Base-by-base conservation (phyloP, 768 basidiomycete genomes). In the Russula ochroleuca region DNA sequence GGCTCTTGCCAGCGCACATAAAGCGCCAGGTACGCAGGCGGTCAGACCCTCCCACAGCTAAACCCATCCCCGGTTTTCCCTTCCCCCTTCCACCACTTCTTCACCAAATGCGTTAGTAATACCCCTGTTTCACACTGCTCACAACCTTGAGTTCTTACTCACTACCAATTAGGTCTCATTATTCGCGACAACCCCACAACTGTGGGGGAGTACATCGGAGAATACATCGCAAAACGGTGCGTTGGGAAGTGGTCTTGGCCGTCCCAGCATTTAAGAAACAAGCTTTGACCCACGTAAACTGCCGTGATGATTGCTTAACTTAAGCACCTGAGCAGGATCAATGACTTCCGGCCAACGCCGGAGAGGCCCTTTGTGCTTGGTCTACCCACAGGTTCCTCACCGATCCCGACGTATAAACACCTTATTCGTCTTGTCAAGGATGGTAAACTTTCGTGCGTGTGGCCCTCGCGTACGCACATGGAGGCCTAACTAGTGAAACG, bases 341-440 rank as follows among this genome's bases (percentile, higher is more conserved):
- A 86, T 70, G 85, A 89, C 60, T 94, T 91, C 70, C 79, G 75
- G 0, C 90, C 93, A 9, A 89, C 88, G 0, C 72, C 83, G 1
- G 83, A 87, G 52, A 82, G 78, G 45, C 92, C 90, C 0, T 94
- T 95, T 73, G 89, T 95, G 13, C 80, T 94, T 21, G 93, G 93
- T 64, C 81, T 95, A 5, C 93, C 93, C 2, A 94, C 93, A 0
- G 92, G 93, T 3, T 91, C 89, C 4, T 90, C 88, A 1, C 93
- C 93, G 41, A 87, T 95, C 71, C 87, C 90, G 19, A 94, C 92
- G 0, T 95, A 95, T 81, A 87, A 89, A 77, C 77, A 83, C 23
- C 82, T 95, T 65, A 90, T 94, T 68, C 77, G 81, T 66, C 75
- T 92, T 65, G 85, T 91, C 69, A 87, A 92, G 75, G 83, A 79